Conservation (phyloP, 2,329 filamentous ascomycete species). For the Alternaria gansuensis region DNA sequence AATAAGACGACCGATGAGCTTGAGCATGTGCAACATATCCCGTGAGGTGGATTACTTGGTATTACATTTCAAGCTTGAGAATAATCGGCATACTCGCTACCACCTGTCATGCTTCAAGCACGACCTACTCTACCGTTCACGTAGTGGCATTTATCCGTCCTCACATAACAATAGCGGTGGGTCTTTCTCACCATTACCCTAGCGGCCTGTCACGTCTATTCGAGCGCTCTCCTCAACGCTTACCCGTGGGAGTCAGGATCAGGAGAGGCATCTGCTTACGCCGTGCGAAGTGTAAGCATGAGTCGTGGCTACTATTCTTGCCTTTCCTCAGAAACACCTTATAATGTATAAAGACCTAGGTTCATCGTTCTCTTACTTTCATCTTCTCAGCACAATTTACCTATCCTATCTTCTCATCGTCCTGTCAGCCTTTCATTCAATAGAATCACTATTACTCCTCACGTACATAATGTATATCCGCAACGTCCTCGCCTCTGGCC, state of each 20-base stretch:
- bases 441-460: constrained; percentile 6
- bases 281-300: constrained; percentile 8
- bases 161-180: constrained; percentile 28
- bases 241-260: constrained; percentile 21
- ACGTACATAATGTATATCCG: constrained; percentile 49
- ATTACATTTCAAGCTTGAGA: constrained; percentile 6
- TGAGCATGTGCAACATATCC: background rate
- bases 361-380: constrained; percentile 12
- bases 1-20: background rate
- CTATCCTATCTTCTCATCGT: constrained; percentile 9
- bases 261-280: constrained; percentile 19
- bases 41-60: background rate
- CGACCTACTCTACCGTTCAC: constrained; percentile 20
- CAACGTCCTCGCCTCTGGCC: constrained; percentile 35
- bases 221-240: constrained; percentile 17
- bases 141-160: constrained; percentile 26
- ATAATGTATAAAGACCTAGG: constrained; percentile 34
- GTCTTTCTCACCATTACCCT: constrained; percentile 29
- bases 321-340: constrained; percentile 10
- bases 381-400: constrained; percentile 14
- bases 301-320: constrained; percentile 31
- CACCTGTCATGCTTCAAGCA: constrained; percentile 27
- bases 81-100: constrained; percentile 25
- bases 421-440: constrained; percentile 19
- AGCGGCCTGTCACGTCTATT: constrained; percentile 28